phyloP scores from a whole-genome alignment of 129 eudicot genomes.

The Smallanthus sonchifolius region DNA sequence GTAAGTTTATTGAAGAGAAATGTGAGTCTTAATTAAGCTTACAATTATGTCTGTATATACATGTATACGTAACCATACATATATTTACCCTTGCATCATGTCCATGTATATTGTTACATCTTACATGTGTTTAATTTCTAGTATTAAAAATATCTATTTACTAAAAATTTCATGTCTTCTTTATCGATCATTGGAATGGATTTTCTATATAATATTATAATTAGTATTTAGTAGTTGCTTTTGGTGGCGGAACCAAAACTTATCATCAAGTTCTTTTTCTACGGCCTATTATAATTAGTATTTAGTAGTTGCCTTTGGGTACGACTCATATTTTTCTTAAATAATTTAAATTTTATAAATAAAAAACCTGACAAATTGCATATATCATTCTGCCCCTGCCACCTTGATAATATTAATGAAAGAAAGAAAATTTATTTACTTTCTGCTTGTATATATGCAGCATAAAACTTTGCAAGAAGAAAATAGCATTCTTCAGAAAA shows the following conservation, averaged over 20 bases:
- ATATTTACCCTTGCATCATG: too few relatives aligned
- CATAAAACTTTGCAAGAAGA: constrained; percentile 40
- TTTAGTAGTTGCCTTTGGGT: too few relatives aligned
- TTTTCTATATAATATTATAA: background rate
- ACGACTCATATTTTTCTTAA: too few relatives aligned
- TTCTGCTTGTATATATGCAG: constrained; percentile 23
- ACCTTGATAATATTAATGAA: background rate
- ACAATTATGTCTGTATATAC: background rate
- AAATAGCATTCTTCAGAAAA: constrained; percentile 31
- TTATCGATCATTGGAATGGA: background rate
- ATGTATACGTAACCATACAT: background rate
- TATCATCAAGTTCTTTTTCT: too few relatives aligned
- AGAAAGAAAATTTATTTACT: background rate
- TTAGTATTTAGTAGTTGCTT: background rate
- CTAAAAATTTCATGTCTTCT: background rate
- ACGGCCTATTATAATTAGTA: too few relatives aligned
- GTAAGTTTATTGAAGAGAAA: constrained; percentile 51
- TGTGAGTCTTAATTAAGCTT: constrained; percentile 40
- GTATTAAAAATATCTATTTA: background rate
- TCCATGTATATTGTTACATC: background rate
- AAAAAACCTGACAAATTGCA: too few relatives aligned
- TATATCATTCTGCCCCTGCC: too few relatives aligned
- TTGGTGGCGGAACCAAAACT: too few relatives aligned
- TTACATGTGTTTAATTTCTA: background rate
- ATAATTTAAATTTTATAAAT: too few relatives aligned